phyloP scores from a whole-genome alignment of 2,329 filamentous ascomycete species.

The Cadophora malorum region DNA sequence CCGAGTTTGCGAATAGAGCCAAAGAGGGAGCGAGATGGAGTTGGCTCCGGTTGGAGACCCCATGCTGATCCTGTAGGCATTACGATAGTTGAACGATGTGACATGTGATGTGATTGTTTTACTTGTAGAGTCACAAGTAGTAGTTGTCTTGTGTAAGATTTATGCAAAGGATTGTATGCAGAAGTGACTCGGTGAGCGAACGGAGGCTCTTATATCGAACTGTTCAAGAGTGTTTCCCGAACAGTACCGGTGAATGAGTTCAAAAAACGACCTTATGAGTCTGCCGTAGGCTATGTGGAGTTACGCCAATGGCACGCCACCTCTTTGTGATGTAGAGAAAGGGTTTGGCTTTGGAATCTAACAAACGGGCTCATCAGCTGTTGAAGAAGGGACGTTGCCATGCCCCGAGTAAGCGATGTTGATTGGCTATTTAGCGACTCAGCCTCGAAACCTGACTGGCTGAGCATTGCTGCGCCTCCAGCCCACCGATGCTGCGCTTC shows the following conservation, averaged over 20 bases:
- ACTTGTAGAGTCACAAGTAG: background rate
- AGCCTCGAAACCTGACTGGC: background rate
- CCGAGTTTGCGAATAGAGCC: slow-evolving; percentile 35
- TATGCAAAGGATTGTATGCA: background rate
- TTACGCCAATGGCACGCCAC: slow-evolving; percentile 6
- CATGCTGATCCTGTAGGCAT: slow-evolving; percentile 28
- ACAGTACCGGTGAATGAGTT: background rate
- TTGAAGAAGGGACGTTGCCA: background rate
- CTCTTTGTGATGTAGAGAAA: background rate
- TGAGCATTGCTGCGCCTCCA: background rate
- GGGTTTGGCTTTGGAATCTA: background rate
- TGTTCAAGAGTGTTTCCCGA: background rate
- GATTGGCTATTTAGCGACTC: slow-evolving; percentile 10
- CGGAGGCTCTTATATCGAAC: slow-evolving; percentile 5
- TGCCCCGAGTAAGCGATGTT: background rate
- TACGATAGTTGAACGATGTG: slow-evolving; percentile 20
- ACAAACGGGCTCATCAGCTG: background rate
- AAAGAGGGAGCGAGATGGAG: slow-evolving; percentile 27
- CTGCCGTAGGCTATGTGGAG: slow-evolving; percentile 12
- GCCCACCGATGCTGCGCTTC: background rate
- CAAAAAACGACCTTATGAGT: slow-evolving; percentile 5
- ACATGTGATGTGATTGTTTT: slow-evolving; percentile 6
- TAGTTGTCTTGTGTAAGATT: background rate
- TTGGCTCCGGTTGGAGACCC: slow-evolving; percentile 20
- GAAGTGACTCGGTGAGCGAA: slow-evolving; percentile 2